These are phyloP conservation scores for Pseudocercospora vitis DNA, from an alignment of 2,329 filamentous ascomycete genomes.

Conservation along the genomic window DNA sequence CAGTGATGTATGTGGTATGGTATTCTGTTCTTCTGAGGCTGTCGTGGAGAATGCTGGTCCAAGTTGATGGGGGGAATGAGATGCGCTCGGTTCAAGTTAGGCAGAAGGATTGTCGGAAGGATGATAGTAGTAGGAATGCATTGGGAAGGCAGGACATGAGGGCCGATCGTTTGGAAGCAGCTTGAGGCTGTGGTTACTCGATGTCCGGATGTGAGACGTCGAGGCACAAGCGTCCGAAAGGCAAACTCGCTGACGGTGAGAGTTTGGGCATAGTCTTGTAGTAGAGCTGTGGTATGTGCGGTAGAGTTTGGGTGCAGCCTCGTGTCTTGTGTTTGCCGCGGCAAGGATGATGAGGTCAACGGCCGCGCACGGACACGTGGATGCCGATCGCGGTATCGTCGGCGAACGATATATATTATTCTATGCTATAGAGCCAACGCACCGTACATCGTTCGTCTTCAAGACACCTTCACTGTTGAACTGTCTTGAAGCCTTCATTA, in stretches of 20 bases:
- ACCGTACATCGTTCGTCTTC: not conserved
- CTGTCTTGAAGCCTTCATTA: no score
- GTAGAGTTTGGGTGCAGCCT: not conserved
- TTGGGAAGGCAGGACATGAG: constrained; percentile 4
- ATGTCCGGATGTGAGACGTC: not conserved
- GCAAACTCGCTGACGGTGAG: no score
- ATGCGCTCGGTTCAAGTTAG: constrained; percentile 3
- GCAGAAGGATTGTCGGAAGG: constrained; percentile 11
- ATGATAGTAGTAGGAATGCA: constrained; percentile 5
- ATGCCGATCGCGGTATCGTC: not conserved
- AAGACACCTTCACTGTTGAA: not conserved
- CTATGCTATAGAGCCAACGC: no score
- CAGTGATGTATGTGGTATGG: no score
- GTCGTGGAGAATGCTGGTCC: not conserved
- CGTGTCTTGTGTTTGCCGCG: not conserved
- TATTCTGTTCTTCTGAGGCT: not conserved
- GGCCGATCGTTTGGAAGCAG: not conserved
- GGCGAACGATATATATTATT: no score
- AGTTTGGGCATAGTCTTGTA: no score
- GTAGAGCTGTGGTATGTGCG: no score
- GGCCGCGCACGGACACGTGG: not conserved
- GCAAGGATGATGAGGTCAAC: not conserved
- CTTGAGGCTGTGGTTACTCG: not conserved
- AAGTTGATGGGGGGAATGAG: no score
- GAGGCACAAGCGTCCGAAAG: no score